Conservation (phyloP, 192 early-diverging fungal genomes). For the Entomortierella lignicola region DNA sequence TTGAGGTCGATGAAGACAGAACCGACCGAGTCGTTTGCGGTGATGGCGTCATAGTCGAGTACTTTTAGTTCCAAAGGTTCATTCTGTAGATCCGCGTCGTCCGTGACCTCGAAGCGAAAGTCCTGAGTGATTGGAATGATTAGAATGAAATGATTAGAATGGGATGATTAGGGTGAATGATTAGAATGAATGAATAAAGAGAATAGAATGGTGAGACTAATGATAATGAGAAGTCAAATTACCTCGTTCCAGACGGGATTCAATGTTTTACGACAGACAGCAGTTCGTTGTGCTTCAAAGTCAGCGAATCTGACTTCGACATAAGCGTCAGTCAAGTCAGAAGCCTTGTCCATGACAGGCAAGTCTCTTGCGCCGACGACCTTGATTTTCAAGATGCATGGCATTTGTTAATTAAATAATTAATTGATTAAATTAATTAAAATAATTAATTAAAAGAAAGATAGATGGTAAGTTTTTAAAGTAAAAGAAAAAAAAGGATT, state of each 20-base stretch:
- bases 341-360: slow-evolving; percentile 86
- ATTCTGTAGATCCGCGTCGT: slow-evolving; percentile 84
- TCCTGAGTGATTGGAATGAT: slow-evolving; percentile 45
- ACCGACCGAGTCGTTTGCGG: slow-evolving; percentile 79
- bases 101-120: slow-evolving; percentile 80
- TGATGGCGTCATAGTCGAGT: slow-evolving; percentile 82
- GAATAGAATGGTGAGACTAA: not conserved
- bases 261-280: slow-evolving; percentile 75
- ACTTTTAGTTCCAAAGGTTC: slow-evolving; percentile 84
- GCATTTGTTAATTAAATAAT: too few species aligned
- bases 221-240: not conserved
- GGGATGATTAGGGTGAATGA: too few species aligned
- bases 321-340: slow-evolving; percentile 86
- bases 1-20: slow-evolving; percentile 83
- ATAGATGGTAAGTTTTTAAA: too few species aligned
- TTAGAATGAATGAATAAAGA: not conserved
- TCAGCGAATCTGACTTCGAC: slow-evolving; percentile 83
- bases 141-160: not conserved
- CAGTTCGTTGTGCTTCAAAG: slow-evolving; percentile 72
- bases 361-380: slow-evolving; percentile 77
- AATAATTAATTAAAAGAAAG: too few species aligned
- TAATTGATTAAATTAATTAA: too few species aligned
- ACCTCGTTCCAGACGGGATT: slow-evolving; percentile 86
- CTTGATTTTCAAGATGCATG: slow-evolving; percentile 82
- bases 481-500: too few species aligned